phyloP scores from a whole-genome alignment of 139 green algal genomes.

The Chlorella sp. region DNA sequence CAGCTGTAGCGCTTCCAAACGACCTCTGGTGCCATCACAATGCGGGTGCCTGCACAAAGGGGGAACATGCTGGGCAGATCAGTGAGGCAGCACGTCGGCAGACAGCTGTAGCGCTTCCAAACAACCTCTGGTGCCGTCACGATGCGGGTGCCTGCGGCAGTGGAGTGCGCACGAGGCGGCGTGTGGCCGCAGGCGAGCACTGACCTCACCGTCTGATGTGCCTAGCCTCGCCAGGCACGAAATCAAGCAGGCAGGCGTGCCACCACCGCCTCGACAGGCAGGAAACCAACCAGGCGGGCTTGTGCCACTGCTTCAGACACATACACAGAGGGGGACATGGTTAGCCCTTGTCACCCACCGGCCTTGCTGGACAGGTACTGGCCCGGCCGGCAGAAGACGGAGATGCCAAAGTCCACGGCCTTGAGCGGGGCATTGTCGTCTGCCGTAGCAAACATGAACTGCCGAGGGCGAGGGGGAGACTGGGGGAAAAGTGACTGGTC shows the following conservation, averaged over 20 bases:
- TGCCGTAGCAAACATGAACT: constrained; percentile 68
- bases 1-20: too few relatives aligned
- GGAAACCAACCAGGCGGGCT: neutral
- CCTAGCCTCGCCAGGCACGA: too few relatives aligned
- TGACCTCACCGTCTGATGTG: too few relatives aligned
- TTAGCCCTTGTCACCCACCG: neutral
- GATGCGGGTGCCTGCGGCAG: constrained; percentile 1
- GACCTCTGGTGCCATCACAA: constrained; percentile 64
- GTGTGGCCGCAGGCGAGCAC: neutral
- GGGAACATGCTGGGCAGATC: too few relatives aligned
- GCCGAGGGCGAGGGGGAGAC: neutral
- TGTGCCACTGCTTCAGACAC: too few relatives aligned
- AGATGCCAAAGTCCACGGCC: constrained; percentile 77
- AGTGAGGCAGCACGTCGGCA: too few relatives aligned
- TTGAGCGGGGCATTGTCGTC: constrained; percentile 64
- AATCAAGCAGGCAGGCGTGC: too few relatives aligned
- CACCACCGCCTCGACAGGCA: neutral
- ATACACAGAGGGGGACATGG: neutral
- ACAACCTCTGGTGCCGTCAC: constrained; percentile 70
- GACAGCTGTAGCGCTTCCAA: too few relatives aligned
- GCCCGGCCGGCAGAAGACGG: constrained; percentile 57
- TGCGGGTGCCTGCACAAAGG: neutral
- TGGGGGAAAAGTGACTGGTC: neutral
- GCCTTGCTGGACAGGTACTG: constrained; percentile 17
- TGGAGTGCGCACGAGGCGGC: neutral